Base-by-base conservation (phyloP, 148 eudicot species). In the Simmondsia chinensis region DNA sequence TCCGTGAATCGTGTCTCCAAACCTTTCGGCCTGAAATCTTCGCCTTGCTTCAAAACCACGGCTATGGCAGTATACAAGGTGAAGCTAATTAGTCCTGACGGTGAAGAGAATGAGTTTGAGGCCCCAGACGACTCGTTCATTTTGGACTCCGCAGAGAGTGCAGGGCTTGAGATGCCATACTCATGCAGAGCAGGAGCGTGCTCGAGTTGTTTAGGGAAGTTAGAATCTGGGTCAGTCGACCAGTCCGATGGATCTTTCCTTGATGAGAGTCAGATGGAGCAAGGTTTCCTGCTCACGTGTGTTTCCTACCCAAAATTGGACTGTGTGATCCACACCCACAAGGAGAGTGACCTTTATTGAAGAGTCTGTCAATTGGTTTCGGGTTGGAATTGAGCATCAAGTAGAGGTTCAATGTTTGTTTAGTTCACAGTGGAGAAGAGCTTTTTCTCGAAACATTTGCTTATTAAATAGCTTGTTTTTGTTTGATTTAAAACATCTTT, bases 141-240 rank as follows among this genome's bases (percentile, higher is more conserved):
- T 60, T 79, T 87, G 1, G 96, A 87, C 46, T 39, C 96, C 2
- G 94, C 88, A 0, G 96, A 87, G 62, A 39, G 53, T 13, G 85
- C 85, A 1, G 94, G 96, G 4, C 4, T 87, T 20, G 96, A 87
- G 33, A 57, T 87, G 5, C 94, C 96, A 1, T 87, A 87, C 58
- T 87, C 94, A 2, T 87, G 94, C 80, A 62, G 96, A 49, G 96
- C 96, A 9, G 94, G 96, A 4, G 80, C 94, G 7, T 87, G 96
- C 69, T 82, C 88, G 17, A 82, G 94, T 9, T 82, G 96, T 44
- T 85, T 88, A 4, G 96, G 96, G 43, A 55, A 69, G 62, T 12
- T 79, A 18, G 64, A 13, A 4, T 20, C 52, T 0, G 96, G 96
- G 9, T 33, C 63, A 0, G 96, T 87, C 12, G 96, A 87, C 61